These are phyloP conservation scores for Novymonas esmeraldas DNA, from an alignment of 208 protist genomes.

Conservation along the genomic window DNA sequence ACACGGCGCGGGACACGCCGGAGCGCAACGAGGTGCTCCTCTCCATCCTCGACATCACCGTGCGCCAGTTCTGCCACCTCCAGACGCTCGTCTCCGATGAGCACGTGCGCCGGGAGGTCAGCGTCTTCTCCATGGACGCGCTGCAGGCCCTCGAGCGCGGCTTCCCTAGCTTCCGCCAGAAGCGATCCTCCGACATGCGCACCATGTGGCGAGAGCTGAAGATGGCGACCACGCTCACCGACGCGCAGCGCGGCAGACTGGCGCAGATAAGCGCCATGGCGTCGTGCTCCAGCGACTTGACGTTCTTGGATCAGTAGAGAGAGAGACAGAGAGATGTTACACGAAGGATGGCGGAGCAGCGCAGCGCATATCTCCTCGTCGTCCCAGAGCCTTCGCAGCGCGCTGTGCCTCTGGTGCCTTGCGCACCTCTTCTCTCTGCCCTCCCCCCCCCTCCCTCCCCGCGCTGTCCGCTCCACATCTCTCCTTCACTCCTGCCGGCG, in stretches of 20 bases:
- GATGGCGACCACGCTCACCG: constrained; percentile 8
- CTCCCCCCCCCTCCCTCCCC: too few relatives aligned
- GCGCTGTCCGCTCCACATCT: too few relatives aligned
- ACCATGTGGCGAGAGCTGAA: constrained; percentile 14
- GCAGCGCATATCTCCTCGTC: too few relatives aligned
- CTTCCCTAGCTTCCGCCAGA: constrained; percentile 12
- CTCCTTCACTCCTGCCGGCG: too few relatives aligned
- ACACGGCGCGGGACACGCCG: constrained; percentile 1
- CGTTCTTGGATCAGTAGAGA: constrained; percentile 8
- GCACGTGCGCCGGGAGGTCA: constrained; percentile 13
- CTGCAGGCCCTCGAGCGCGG: constrained; percentile 12
- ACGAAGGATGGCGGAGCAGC: background rate
- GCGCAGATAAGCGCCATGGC: background rate
- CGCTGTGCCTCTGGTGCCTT: too few relatives aligned
- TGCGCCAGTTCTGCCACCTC: constrained; percentile 40
- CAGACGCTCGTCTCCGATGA: constrained; percentile 14
- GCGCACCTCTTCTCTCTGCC: too few relatives aligned
- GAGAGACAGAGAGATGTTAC: background rate
- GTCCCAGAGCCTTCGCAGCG: too few relatives aligned
- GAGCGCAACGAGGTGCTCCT: constrained; percentile 26
- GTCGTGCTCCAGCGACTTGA: constrained; percentile 25
- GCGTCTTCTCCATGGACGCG: background rate
- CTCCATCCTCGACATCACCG: constrained; percentile 22
- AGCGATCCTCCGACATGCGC: constrained; percentile 9
- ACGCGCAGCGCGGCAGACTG: constrained; percentile 8